Base-by-base conservation (phyloP, 2,329 filamentous ascomycete genomes). In the Aspergillus spinulosporus region DNA sequence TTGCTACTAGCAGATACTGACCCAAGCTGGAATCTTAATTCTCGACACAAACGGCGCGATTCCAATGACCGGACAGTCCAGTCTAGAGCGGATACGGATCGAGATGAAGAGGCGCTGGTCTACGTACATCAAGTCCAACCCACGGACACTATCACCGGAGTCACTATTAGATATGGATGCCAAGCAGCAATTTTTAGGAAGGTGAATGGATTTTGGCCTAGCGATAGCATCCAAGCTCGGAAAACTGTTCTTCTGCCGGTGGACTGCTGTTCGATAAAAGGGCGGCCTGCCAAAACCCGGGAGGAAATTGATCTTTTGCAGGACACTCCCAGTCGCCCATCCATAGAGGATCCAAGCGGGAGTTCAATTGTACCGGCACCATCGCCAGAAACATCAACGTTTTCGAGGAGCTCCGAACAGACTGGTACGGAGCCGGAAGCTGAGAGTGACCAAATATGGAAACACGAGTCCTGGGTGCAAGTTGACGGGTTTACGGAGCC, bases 191-290 rank as follows among this genome's bases (percentile, higher is more conserved):
- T 88, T 1, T 87, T 99, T 62, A 84, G 90, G 57, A 94, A 90
- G 70, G 87, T 91, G 39, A 99, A 99, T 71, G 86, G 94, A 8
- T 86, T 99, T 67, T 99, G 94, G 94, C 90, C 92, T 5, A 90
- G 92, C 62, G 94, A 97, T 69, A 91, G 86, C 60, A 88, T 97
- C 36, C 93, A 97, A 71, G 85, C 87, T 47, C 86, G 92, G 57
- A 90, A 90, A 66, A 87, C 85, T 61, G 82, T 99, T 12, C 82
- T 92, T 6, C 78, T 99, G 51, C 94, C 94, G 0, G 90, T 97
- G 3, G 92, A 96, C 71, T 88, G 90, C 40, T 97, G 93, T 72
- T 87, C 88, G 42, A 80, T 92, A 40, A 94, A 92, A 68, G 92
- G 93, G 31, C 83, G 86, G 49, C 82, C 77, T 34, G 73, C 83